Conservation (phyloP, 2,329 filamentous ascomycete genomes). For the Aureobasidium melanogenum region DNA sequence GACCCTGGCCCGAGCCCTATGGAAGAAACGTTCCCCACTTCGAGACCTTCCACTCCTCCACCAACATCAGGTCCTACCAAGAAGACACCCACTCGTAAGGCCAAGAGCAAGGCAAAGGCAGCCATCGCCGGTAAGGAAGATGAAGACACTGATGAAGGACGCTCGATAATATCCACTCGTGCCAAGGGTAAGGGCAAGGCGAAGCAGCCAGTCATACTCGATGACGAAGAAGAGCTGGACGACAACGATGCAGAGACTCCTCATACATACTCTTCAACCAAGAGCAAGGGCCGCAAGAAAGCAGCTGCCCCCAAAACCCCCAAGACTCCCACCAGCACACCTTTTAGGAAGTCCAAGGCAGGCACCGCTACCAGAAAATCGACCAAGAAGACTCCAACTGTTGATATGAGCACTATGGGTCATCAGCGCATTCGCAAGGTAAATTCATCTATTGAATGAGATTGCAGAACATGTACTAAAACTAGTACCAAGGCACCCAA, state of each 20-base stretch:
- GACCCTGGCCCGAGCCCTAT: neutral
- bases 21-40: neutral
- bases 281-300: neutral
- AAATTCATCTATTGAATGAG: neutral
- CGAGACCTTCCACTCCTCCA: neutral
- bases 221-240: neutral
- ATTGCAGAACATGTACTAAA: neutral
- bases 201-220: neutral
- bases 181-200: neutral
- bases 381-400: neutral
- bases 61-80: neutral
- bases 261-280: neutral
- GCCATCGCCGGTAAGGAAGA: neutral
- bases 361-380: neutral
- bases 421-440: neutral
- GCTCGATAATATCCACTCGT: neutral
- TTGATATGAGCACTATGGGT: neutral
- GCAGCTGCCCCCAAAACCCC: neutral
- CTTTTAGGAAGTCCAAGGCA: neutral
- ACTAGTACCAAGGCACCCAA: neutral
- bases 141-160: neutral
- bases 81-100: neutral
- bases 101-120: neutral
- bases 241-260: neutral
- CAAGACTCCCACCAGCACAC: neutral